Evolutionary conservation across 371 early-diverging fungal genomes (phyloP), one percentile per base, ranked within the genome.

Genomic region (Batkoa obscura): DNA sequence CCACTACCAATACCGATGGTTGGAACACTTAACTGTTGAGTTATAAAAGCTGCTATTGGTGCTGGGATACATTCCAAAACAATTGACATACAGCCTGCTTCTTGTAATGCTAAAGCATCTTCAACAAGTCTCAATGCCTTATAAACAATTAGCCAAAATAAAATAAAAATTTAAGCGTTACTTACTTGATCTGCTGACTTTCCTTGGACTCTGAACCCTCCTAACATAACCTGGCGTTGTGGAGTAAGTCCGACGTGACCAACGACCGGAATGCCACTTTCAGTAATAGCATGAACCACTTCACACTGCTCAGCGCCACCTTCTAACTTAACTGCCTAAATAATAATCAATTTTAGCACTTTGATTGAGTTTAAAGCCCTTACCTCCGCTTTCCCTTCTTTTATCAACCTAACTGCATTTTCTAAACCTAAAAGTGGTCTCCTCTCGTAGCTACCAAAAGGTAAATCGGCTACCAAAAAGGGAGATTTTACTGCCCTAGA

Each of bases 1-100:
- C 98, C 95, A 1, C 94, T 91, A 30, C 98, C 98, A 59, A 97
- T 97, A 30, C 98, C 98, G 58, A 97, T 92, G 2, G 95, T 94
- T 9, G 94, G 95, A 13, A 94, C 73, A 4, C 58, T 53, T 31
- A 94, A 65, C 38, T 73, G 65, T 46, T 78, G 59, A 2, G 94
- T 94, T 53, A 94, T 81, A 50, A 78, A 72, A 6, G 65, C 68
- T 1, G 93, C 98, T 17, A 97, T 86, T 39, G 81, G 76, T 43
- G 76, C 76, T 1, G 98, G 94, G 23, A 97, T 76, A 23, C 90
- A 89, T 64, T 97, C 98, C n/a, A 97, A 65, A 9, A 94, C 90
- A 34, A 97, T 60, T 2, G 76, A 72, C 66, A 84, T 92, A 47
- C 88, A 88, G n/a, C 95, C 98, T 4, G 95, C 90, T 41, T 80